A percentile compares a stretch with the other conserved stretches of the same genome.
Evolutionary conservation across 192 early-diverging fungal genomes (phyloP).

Genomic region (Phycomyces nitens): DNA sequence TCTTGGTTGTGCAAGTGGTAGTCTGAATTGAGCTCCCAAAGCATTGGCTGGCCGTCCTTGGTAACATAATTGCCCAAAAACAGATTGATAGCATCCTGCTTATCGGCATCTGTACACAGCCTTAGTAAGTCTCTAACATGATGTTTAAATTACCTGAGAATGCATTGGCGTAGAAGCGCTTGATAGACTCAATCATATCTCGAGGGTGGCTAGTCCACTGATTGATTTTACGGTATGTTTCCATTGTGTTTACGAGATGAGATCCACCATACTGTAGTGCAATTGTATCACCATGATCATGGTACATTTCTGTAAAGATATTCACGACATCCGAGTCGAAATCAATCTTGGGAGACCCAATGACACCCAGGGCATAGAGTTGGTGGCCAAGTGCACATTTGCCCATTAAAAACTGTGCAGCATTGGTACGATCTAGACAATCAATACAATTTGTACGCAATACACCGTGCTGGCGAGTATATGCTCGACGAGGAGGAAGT

Average conservation of each 20-base stretch:
- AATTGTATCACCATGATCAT: conserved; percentile 96
- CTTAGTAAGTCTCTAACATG: neutral
- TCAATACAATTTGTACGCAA: conserved; percentile 97
- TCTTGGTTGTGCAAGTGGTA: conserved; percentile 75
- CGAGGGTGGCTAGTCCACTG: conserved; percentile 92
- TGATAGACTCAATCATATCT: conserved; percentile 93
- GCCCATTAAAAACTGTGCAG: conserved; percentile 93
- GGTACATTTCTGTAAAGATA: conserved; percentile 95
- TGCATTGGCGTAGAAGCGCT: conserved; percentile 90
- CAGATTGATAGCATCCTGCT: conserved; percentile 92
- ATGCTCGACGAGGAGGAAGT: conserved; percentile 2
- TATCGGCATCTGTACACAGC: conserved; percentile 76
- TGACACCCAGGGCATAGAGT: conserved; percentile 84
- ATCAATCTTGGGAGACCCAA: conserved; percentile 70
- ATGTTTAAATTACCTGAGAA: conserved; percentile 62
- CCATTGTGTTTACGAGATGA: conserved; percentile 97
- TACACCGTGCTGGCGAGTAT: conserved; percentile 72
- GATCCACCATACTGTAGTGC: conserved; percentile 95
- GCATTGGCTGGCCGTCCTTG: conserved; percentile 44
- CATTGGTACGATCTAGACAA: conserved; percentile 97
- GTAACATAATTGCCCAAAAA: conserved; percentile 78
- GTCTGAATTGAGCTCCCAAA: conserved; percentile 80
- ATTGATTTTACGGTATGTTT: conserved; percentile 93
- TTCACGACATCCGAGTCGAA: conserved; percentile 93
- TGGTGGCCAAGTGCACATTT: conserved; percentile 92